These are phyloP conservation scores for Pulveroboletus sp. DNA, from an alignment of 768 basidiomycete species.

Conservation along the genomic window DNA sequence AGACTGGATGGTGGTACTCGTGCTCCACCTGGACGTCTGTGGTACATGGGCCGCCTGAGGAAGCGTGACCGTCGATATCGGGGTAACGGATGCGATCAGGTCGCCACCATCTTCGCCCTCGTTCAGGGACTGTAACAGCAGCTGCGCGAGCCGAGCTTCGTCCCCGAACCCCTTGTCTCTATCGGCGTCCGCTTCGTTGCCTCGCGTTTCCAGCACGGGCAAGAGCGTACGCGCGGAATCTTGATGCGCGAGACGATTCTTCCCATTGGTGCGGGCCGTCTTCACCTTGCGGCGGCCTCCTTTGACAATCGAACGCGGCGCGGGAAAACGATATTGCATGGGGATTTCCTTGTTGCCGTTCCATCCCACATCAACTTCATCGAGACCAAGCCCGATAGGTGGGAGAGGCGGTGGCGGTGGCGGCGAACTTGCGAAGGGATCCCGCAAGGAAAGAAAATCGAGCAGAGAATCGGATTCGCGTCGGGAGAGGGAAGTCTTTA, in stretches of 20 bases:
- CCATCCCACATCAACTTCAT: constrained; percentile 28
- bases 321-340: constrained; percentile 31
- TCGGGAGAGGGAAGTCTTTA: constrained; percentile 20
- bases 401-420: constrained; percentile 31
- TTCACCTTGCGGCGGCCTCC: constrained; percentile 20
- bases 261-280: constrained; percentile 13
- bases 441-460: constrained; percentile 33
- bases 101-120: constrained; percentile 9
- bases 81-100: constrained; percentile 3
- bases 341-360: constrained; percentile 22
- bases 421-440: constrained; percentile 33
- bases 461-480: constrained; percentile 25
- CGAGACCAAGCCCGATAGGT: constrained; percentile 25
- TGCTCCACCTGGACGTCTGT: constrained; percentile 29
- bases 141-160: constrained; percentile 28
- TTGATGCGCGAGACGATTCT: constrained; percentile 23
- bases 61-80: constrained; percentile 4
- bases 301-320: constrained; percentile 29
- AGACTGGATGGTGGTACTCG: constrained; percentile 29
- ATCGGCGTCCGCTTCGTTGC: constrained; percentile 15
- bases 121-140: constrained; percentile 28
- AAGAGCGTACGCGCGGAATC: constrained; percentile 25
- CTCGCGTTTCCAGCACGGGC: constrained; percentile 19
- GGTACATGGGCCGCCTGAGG: constrained; percentile 20
- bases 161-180: constrained; percentile 25